A percentile compares a stretch with the other conserved stretches of the same genome.
These are phyloP conservation scores for Tricholoma sp. DNA, from an alignment of 768 basidiomycete species.

Conservation along the genomic window DNA sequence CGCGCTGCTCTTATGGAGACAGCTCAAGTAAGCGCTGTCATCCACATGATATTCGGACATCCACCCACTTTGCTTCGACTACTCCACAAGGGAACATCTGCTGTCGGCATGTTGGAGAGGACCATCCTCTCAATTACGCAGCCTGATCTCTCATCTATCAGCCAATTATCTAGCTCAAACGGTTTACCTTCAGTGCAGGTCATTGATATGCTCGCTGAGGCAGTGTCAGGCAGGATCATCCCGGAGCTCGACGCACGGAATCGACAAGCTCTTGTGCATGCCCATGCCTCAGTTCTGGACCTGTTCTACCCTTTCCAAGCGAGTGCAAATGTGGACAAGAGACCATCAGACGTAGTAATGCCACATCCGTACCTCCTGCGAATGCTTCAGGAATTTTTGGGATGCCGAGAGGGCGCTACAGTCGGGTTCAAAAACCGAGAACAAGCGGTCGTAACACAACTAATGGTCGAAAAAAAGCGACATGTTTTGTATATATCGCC, in stretches of 20 bases:
- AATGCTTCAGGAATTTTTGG: neutral
- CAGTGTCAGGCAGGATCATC: neutral
- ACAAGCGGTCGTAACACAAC: neutral
- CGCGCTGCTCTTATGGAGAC: constrained; percentile 2
- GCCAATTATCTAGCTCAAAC: neutral
- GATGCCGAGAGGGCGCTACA: neutral
- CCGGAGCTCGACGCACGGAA: neutral
- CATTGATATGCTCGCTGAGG: neutral
- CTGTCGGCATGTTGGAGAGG: neutral
- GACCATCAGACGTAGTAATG: neutral
- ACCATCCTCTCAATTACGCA: neutral
- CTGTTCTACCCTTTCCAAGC: neutral
- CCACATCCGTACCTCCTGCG: neutral
- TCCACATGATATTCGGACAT: constrained; percentile 10
- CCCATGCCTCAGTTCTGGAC: neutral
- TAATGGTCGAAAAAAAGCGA: neutral
- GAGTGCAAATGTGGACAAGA: neutral
- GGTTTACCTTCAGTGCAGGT: too few species aligned
- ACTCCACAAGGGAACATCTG: neutral
- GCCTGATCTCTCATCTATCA: neutral
- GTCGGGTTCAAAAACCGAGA: neutral
- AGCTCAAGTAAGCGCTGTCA: constrained; percentile 7
- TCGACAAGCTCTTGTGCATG: neutral
- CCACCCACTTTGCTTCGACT: neutral
- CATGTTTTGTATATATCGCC: constrained; percentile 7